Percentiles rank a stretch among this genome's conserved stretches.
These are phyloP conservation scores for Talaromyces sp. DNA, from an alignment of 2,329 filamentous ascomycete genomes.

Conservation along the genomic window DNA sequence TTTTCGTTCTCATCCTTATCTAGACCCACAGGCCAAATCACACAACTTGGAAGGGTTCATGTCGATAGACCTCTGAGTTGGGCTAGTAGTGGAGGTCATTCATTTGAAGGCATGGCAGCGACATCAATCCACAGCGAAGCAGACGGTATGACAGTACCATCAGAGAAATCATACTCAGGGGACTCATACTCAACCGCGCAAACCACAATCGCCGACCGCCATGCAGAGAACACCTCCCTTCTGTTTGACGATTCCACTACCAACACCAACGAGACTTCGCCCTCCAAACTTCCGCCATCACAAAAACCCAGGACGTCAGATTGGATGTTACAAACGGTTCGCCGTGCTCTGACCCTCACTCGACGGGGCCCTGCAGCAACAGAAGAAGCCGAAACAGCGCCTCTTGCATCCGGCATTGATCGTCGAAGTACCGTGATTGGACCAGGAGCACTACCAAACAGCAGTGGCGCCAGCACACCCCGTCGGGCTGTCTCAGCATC, in stretches of 20 bases:
- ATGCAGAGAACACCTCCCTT: conserved; percentile 56
- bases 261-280: conserved; percentile 29
- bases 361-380: conserved; percentile 30
- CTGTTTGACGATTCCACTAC: conserved; percentile 46
- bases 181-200: conserved; percentile 57
- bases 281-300: conserved; percentile 28
- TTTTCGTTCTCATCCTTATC: conserved; percentile 47
- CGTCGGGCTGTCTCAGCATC: conserved; percentile 53
- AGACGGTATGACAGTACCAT: conserved; percentile 29
- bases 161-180: conserved; percentile 44
- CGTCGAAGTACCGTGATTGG: conserved; percentile 27
- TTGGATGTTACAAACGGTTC: conserved; percentile 72
- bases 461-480: conserved; percentile 31
- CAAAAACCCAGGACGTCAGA: conserved; percentile 58
- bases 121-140: conserved; percentile 26
- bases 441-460: conserved; percentile 8
- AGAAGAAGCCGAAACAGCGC: conserved; percentile 19
- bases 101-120: conserved; percentile 26
- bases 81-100: conserved; percentile 28
- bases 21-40: conserved; percentile 21
- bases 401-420: conserved; percentile 33
- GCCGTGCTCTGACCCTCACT: conserved; percentile 61
- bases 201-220: conserved; percentile 53
- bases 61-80: conserved; percentile 27
- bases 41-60: conserved; percentile 20